phyloP scores from a whole-genome alignment of 2,329 filamentous ascomycete genomes.

The Fusarium proliferatum region DNA sequence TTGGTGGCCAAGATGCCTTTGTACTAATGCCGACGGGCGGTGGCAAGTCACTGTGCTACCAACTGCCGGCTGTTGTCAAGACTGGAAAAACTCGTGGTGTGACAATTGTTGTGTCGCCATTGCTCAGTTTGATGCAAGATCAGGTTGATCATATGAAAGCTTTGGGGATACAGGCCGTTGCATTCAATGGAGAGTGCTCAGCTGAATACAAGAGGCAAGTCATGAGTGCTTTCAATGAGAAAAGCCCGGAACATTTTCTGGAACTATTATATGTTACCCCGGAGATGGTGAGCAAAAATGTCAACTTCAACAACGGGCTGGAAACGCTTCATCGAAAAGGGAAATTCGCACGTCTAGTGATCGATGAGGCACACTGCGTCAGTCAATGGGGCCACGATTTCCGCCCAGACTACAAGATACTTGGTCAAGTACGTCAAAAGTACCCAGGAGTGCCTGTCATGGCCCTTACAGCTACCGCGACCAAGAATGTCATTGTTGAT shows the following conservation, averaged over 20 bases:
- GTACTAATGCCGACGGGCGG: conserved; percentile 98
- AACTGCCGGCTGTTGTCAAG: conserved; percentile 86
- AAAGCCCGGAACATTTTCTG: conserved; percentile 78
- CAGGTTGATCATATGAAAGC: conserved; percentile 86
- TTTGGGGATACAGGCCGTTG: conserved; percentile 80
- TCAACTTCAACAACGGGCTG: conserved; percentile 73
- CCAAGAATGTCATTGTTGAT: conserved; percentile 90
- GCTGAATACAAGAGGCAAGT: conserved; percentile 72
- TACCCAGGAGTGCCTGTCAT: conserved; percentile 89
- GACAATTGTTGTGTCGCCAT: conserved; percentile 92
- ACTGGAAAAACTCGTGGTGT: conserved; percentile 86
- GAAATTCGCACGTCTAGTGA: conserved; percentile 89
- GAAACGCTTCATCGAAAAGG: conserved; percentile 73
- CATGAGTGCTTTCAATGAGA: conserved; percentile 70
- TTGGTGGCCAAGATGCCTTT: conserved; percentile 89
- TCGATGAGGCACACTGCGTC: conserved; percentile 99
- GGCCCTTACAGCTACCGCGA: conserved; percentile 95
- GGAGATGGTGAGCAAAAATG: conserved; percentile 92
- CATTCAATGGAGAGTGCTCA: conserved; percentile 82
- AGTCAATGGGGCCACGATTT: conserved; percentile 99
- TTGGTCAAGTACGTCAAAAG: conserved; percentile 77
- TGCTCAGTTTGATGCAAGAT: conserved; percentile 97
- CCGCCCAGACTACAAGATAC: conserved; percentile 90
- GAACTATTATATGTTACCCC: conserved; percentile 95
- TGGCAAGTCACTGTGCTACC: conserved; percentile 96